phyloP scores from a whole-genome alignment of 179 eudicot species.

The Drosera spatulata region DNA sequence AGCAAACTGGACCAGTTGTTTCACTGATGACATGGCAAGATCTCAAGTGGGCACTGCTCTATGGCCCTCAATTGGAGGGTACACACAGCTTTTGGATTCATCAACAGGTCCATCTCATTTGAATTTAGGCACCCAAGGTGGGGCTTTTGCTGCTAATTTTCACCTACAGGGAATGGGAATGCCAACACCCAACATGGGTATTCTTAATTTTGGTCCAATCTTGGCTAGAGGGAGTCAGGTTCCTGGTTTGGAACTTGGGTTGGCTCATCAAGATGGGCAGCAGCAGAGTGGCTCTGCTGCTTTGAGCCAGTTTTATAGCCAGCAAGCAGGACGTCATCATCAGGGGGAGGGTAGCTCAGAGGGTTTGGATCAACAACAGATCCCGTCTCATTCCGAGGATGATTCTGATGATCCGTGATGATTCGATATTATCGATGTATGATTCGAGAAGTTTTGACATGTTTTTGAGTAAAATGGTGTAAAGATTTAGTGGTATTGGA shows the following conservation, averaged over 20 bases:
- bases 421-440: neutral
- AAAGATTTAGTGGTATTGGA: no score
- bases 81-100: conserved; percentile 9
- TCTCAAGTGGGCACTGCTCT: conserved; percentile 18
- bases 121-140: conserved; percentile 10
- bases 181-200: conserved; percentile 25
- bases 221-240: conserved; percentile 25
- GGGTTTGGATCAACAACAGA: conserved; percentile 14
- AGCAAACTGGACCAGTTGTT: conserved; percentile 10
- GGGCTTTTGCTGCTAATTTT: conserved; percentile 18
- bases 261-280: conserved; percentile 23
- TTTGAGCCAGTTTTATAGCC: conserved; percentile 19
- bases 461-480: no score
- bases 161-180: conserved; percentile 24
- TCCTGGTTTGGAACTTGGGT: conserved; percentile 28
- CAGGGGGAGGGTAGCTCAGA: conserved; percentile 9
- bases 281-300: conserved; percentile 18
- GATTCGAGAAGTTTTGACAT: no score
- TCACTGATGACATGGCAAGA: conserved; percentile 18
- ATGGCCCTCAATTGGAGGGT: conserved; percentile 27
- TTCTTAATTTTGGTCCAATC: conserved; percentile 32
- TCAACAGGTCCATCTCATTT: conserved; percentile 3
- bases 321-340: conserved; percentile 10
- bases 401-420: conserved; percentile 24
- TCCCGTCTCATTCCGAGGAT: conserved; percentile 22